Conservation (phyloP, 2,329 filamentous ascomycete species). For the Metarhizium robertsii region DNA sequence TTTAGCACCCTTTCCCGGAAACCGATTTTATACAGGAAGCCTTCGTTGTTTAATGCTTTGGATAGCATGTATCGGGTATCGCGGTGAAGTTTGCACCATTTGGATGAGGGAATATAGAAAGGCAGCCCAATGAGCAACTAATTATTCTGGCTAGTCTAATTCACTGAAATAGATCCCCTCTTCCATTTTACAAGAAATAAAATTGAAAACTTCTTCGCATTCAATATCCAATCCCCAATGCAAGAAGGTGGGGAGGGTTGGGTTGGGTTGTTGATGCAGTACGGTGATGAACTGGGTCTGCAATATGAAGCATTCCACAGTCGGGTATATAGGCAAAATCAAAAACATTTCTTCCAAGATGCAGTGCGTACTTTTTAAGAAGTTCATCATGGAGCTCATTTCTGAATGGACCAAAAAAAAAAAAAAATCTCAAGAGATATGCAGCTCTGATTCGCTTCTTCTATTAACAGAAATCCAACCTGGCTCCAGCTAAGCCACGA, state of each 20-base stretch:
- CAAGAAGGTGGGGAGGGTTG: not conserved
- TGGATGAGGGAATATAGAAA: too few relatives aligned
- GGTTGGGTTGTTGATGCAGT: not conserved
- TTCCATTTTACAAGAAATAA: too few relatives aligned
- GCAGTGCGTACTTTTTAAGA: not conserved
- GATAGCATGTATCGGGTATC: too few relatives aligned
- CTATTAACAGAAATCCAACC: not conserved
- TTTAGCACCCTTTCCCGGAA: too few relatives aligned
- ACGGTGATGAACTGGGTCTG: not conserved
- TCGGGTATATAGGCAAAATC: slow-evolving; percentile 1
- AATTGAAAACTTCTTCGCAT: not conserved
- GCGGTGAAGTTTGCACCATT: too few relatives aligned
- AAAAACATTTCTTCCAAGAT: not conserved
- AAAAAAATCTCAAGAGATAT: not conserved
- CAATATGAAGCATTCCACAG: not conserved
- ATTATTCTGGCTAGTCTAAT: too few relatives aligned
- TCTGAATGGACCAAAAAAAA: not conserved
- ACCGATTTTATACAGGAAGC: too few relatives aligned
- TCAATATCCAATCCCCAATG: not conserved
- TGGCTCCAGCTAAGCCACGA: not conserved
- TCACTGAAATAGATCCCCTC: too few relatives aligned
- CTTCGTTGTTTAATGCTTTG: too few relatives aligned
- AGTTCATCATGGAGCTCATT: not conserved
- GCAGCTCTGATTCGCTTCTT: not conserved
- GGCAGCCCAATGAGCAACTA: too few relatives aligned